phyloP scores from a whole-genome alignment of 2,329 filamentous ascomycete species.

The Ophiostoma sp. region DNA sequence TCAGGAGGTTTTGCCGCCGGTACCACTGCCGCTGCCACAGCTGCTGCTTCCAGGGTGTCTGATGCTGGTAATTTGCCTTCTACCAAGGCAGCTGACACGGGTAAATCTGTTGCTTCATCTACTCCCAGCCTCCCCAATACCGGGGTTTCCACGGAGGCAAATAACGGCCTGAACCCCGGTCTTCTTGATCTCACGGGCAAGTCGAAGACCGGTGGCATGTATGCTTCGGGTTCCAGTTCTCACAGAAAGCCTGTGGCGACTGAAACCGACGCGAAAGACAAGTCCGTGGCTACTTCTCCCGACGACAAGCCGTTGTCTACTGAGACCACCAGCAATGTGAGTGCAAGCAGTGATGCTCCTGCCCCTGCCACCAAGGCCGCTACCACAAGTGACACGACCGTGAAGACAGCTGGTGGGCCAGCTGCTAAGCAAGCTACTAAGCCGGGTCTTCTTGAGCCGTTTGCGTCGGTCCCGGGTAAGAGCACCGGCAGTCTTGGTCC shows the following conservation, averaged over 20 bases:
- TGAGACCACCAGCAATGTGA: neutral
- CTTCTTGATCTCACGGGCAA: conserved; percentile 8
- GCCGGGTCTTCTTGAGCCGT: neutral
- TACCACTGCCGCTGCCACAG: conserved; percentile 5
- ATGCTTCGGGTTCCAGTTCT: too few species aligned
- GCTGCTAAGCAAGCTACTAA: neutral
- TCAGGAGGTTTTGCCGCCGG: conserved; percentile 24
- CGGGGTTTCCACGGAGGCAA: neutral
- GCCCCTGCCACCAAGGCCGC: neutral
- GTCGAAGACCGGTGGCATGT: neutral
- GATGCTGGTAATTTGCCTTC: neutral
- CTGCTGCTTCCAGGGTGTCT: neutral
- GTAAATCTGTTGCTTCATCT: neutral
- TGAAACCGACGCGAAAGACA: neutral
- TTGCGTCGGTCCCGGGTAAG: neutral
- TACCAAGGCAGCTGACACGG: neutral
- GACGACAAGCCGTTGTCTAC: too few species aligned
- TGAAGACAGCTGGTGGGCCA: neutral
- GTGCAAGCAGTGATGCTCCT: too few species aligned
- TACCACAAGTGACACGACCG: neutral
- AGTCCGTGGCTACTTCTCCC: neutral
- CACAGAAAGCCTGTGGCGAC: too few species aligned
- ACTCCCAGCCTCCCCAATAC: neutral
- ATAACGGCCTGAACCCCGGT: neutral
- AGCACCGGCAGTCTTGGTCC: neutral